Evolutionary conservation across 2,329 filamentous ascomycete genomes (phyloP).

Genomic region (Epicoccum sorghinum): DNA sequence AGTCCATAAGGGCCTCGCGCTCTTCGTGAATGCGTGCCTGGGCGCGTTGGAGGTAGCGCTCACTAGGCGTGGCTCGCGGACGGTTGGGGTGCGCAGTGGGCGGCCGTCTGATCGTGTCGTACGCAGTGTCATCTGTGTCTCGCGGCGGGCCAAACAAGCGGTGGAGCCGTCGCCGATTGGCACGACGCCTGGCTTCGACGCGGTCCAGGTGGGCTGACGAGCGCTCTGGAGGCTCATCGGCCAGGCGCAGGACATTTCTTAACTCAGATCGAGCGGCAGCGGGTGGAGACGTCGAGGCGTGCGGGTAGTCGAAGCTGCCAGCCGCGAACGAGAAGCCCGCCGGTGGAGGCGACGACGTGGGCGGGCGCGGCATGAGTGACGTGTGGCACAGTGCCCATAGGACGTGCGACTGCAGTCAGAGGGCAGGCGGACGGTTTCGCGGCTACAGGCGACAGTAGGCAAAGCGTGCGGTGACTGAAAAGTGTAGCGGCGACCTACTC

Average conservation of each 20-base stretch:
- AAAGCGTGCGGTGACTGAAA: background rate
- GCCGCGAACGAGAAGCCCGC: slow-evolving; percentile 41
- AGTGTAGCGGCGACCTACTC: background rate
- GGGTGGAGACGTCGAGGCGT: slow-evolving; percentile 44
- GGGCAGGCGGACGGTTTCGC: background rate
- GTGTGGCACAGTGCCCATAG: slow-evolving; percentile 26
- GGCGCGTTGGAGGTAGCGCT: slow-evolving; percentile 44
- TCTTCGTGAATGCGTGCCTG: slow-evolving; percentile 39
- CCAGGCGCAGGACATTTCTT: slow-evolving; percentile 16
- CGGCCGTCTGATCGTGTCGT: slow-evolving; percentile 19
- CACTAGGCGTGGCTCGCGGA: slow-evolving; percentile 43
- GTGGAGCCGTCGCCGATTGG: slow-evolving; percentile 24
- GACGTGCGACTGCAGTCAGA: background rate
- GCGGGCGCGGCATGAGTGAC: slow-evolving; percentile 41
- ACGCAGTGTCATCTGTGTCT: slow-evolving; percentile 23
- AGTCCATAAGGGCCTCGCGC: slow-evolving; percentile 31
- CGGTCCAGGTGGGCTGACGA: slow-evolving; percentile 16
- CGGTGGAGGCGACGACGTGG: slow-evolving; percentile 36
- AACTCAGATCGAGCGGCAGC: slow-evolving; percentile 11
- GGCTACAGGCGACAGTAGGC: background rate
- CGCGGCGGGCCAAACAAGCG: slow-evolving; percentile 30
- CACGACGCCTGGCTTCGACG: slow-evolving; percentile 15
- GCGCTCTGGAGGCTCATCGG: slow-evolving; percentile 18
- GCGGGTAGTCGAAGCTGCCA: slow-evolving; percentile 54
- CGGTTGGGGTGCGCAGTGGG: slow-evolving; percentile 33